These are phyloP conservation scores for Cercospora citrullina DNA, from an alignment of 2,329 filamentous ascomycete species.

Conservation along the genomic window DNA sequence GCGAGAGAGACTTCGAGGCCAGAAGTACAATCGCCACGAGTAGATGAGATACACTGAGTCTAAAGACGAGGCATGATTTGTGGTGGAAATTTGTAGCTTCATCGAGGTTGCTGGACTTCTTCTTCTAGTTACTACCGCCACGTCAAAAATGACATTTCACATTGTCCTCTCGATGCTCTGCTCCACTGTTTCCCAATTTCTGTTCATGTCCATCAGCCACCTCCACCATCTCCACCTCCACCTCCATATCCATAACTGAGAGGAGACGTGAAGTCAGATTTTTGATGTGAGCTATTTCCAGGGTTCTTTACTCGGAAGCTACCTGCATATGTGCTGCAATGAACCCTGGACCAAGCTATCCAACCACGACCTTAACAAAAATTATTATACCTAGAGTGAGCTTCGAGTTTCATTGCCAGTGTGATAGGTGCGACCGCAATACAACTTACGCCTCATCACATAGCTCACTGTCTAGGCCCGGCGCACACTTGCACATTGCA, in stretches of 20 bases:
- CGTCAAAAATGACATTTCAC: neutral
- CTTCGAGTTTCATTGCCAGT: neutral
- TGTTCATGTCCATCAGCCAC: neutral
- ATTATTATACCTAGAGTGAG: neutral
- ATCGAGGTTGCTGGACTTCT: neutral
- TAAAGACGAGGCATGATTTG: neutral
- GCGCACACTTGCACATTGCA: neutral
- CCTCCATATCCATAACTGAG: neutral
- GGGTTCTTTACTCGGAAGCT: constrained; percentile 5
- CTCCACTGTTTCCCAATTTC: neutral
- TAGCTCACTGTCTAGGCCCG: neutral
- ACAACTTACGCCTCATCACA: neutral
- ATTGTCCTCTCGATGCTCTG: neutral
- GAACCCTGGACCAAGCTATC: constrained; percentile 1
- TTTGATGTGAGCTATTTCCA: neutral
- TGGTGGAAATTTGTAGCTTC: neutral
- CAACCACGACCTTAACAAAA: constrained; percentile 4
- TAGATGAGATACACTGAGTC: constrained; percentile 6
- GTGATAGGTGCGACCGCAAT: neutral
- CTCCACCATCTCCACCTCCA: neutral
- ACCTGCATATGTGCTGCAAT: neutral
- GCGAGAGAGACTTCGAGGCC: neutral
- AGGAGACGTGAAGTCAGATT: neutral
- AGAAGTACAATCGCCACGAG: constrained; percentile 4
- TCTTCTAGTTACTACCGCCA: neutral